Evolutionary conservation across 2,329 filamentous ascomycete genomes (phyloP).

Genomic region (Xylaria sp.): DNA sequence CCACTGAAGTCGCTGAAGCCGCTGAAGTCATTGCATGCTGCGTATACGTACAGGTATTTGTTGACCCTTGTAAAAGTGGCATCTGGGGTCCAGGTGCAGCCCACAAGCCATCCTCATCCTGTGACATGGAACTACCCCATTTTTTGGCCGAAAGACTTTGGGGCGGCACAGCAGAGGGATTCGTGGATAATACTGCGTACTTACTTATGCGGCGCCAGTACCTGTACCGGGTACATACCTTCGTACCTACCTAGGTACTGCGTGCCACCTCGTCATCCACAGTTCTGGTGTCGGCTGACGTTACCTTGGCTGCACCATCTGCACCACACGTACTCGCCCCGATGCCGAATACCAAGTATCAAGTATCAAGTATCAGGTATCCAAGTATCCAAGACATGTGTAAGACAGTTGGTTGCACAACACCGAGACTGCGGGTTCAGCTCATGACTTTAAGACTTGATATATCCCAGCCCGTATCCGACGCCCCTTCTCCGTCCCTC

Average conservation of each 20-base stretch:
- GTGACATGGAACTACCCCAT: conserved; percentile 22
- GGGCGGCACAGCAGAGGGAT: conserved; percentile 32
- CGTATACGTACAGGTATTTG: too few relatives aligned
- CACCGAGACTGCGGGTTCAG: conserved; percentile 23
- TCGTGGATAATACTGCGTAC: conserved; percentile 31
- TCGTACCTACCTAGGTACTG: not conserved
- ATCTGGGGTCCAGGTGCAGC: conserved; percentile 4
- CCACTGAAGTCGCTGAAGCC: conserved; percentile 1
- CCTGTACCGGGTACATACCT: not conserved
- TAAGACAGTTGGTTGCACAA: conserved; percentile 17
- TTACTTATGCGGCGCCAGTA: conserved; percentile 10
- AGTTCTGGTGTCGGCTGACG: conserved; percentile 31
- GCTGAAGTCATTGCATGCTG: conserved; percentile 24
- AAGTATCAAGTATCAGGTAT: too few relatives aligned
- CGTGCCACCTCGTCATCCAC: conserved; percentile 9
- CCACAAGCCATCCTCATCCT: conserved; percentile 1
- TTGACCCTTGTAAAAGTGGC: conserved; percentile 20
- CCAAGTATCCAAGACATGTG: not conserved
- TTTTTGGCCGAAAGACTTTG: conserved; percentile 22
- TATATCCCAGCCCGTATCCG: conserved; percentile 24
- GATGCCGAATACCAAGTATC: not conserved
- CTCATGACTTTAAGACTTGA: conserved; percentile 13
- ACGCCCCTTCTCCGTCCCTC: conserved; percentile 8
- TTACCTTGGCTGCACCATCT: conserved; percentile 13
- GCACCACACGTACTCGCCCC: too few relatives aligned